Evolutionary conservation across 768 basidiomycete genomes (phyloP).

Genomic region (Fomitopsis pulvina): DNA sequence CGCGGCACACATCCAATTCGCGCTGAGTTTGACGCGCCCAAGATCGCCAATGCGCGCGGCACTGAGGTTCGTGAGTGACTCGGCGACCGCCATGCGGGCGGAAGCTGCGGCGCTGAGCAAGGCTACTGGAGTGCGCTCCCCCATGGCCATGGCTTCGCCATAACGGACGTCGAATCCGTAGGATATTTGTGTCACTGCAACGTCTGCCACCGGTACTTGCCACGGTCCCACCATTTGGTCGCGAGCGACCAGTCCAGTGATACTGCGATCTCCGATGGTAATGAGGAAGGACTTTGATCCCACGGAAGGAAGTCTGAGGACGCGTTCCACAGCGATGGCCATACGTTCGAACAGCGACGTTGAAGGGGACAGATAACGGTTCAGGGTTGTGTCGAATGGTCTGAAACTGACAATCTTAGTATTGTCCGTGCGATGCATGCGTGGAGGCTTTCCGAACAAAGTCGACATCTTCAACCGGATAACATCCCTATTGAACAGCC

Average conservation of each 20-base stretch:
- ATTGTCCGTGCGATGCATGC: conserved; percentile 72
- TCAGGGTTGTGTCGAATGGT: conserved; percentile 68
- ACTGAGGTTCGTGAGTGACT: conserved; percentile 86
- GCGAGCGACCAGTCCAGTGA: conserved; percentile 90
- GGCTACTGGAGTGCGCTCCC: conserved; percentile 92
- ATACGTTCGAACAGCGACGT: conserved; percentile 42
- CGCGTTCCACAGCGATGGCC: conserved; percentile 62
- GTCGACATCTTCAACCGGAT: conserved; percentile 91
- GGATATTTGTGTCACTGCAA: conserved; percentile 90
- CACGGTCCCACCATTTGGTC: conserved; percentile 99
- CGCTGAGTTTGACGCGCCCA: conserved; percentile 83
- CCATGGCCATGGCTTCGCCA: conserved; percentile 99
- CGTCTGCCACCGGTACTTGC: conserved; percentile 97
- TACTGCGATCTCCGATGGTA: conserved; percentile 92
- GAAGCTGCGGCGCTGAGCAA: conserved; percentile 84
- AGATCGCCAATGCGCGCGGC: conserved; percentile 72
- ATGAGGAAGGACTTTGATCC: conserved; percentile 97
- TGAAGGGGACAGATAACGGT: conserved; percentile 50
- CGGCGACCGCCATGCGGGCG: conserved; percentile 93
- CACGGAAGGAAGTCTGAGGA: conserved; percentile 87
- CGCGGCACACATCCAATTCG: conserved; percentile 99
- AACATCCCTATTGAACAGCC: conserved; percentile 69
- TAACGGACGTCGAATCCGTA: conserved; percentile 82
- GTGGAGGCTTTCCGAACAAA: conserved; percentile 93
- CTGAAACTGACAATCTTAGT: conserved; percentile 34